Conservation (phyloP, 139 green algal genomes). For the Tetradesmus lagerheimii region DNA sequence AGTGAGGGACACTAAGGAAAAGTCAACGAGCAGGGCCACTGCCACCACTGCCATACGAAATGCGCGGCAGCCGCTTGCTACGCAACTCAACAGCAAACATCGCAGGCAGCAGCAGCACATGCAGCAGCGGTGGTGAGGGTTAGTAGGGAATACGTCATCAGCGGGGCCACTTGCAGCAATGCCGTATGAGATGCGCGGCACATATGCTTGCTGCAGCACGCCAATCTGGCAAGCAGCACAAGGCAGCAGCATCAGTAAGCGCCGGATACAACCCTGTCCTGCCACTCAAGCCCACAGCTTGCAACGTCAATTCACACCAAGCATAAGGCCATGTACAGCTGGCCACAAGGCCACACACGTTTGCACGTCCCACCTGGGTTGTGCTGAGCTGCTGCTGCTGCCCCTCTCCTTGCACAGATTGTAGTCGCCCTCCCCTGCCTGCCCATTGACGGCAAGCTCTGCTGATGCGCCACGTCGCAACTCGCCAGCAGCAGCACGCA, state of each 20-base stretch:
- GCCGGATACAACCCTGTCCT: too few relatives aligned
- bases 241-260: too few relatives aligned
- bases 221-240: too few relatives aligned
- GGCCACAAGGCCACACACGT: neutral
- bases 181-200: too few relatives aligned
- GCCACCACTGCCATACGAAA: neutral
- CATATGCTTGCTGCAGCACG: too few relatives aligned
- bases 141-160: too few relatives aligned
- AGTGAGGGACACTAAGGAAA: neutral
- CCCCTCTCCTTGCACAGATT: constrained; percentile 21
- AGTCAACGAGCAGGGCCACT: too few relatives aligned
- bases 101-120: too few relatives aligned
- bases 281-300: too few relatives aligned
- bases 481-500: neutral
- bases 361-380: neutral
- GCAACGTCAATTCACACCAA: too few relatives aligned
- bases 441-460: neutral
- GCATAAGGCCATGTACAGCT: neutral
- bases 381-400: neutral
- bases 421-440: constrained; percentile 28
- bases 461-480: constrained; percentile 6
- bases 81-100: neutral
- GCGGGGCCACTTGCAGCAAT: too few relatives aligned
- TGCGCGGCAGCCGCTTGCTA: neutral
- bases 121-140: too few relatives aligned